Percentiles rank a stretch among this genome's conserved stretches.
These are phyloP conservation scores for Aspergillus leporis DNA, from an alignment of 495 filamentous ascomycete genomes.

Conservation along the genomic window DNA sequence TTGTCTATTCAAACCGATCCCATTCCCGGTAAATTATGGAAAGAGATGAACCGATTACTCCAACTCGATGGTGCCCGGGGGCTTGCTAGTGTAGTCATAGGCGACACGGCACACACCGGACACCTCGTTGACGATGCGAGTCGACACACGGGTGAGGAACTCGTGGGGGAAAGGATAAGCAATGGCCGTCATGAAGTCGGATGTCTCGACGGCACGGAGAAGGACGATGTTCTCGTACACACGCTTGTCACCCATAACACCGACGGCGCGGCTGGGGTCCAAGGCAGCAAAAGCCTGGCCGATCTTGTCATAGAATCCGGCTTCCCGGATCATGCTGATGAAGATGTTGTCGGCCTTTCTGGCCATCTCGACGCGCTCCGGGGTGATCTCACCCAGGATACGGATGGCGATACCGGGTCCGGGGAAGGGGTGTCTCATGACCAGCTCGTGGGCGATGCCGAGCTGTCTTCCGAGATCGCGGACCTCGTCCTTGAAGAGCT, in stretches of 20 bases:
- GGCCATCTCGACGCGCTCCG: slow-evolving; percentile 75
- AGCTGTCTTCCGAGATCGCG: slow-evolving; percentile 75
- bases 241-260: slow-evolving; percentile 78
- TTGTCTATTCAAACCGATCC: not conserved
- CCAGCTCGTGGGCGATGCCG: slow-evolving; percentile 72
- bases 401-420: slow-evolving; percentile 87
- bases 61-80: slow-evolving; percentile 77
- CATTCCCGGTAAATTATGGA: not conserved
- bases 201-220: slow-evolving; percentile 73
- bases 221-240: slow-evolving; percentile 59
- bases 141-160: slow-evolving; percentile 68
- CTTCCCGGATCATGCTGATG: slow-evolving; percentile 80
- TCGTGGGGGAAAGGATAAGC: slow-evolving; percentile 64
- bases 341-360: slow-evolving; percentile 81
- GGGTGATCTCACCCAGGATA: slow-evolving; percentile 84
- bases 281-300: slow-evolving; percentile 84
- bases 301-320: slow-evolving; percentile 81
- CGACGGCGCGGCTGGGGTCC: slow-evolving; percentile 68
- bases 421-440: slow-evolving; percentile 84
- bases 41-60: slow-evolving; percentile 45
- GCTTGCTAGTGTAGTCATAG: slow-evolving; percentile 75
- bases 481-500: slow-evolving; percentile 81
- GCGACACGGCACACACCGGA: slow-evolving; percentile 65
- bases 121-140: slow-evolving; percentile 83
- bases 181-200: slow-evolving; percentile 83